A percentile compares a stretch with the other conserved stretches of the same genome.
Conservation (phyloP, 495 filamentous ascomycete species). For the Penicillium subrubescens region DNA sequence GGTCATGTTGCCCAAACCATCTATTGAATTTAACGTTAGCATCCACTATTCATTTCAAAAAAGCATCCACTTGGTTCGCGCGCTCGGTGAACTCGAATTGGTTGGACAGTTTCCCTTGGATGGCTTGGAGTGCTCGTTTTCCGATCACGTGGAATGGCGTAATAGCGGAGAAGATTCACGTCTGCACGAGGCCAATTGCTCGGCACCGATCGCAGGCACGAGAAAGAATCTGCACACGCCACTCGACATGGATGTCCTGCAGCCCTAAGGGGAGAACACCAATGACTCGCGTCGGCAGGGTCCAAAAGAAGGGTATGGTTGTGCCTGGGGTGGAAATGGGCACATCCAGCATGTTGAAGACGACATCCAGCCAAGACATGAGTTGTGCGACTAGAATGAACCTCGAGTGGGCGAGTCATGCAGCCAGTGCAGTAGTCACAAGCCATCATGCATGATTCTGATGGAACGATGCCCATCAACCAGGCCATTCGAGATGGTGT, state of each 20-base stretch:
- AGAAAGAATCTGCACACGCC: conserved; percentile 16
- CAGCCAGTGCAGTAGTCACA: not conserved
- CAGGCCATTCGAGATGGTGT: conserved; percentile 16
- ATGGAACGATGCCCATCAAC: not conserved
- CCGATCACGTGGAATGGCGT: conserved; percentile 48
- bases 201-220: conserved; percentile 16
- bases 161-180: conserved; percentile 35
- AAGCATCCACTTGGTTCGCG: conserved; percentile 14
- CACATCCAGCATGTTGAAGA: conserved; percentile 15
- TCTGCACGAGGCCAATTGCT: conserved; percentile 26
- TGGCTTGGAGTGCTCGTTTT: not conserved
- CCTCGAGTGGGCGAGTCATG: not conserved
- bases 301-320: conserved; percentile 7
- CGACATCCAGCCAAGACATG: conserved; percentile 20
- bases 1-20: conserved; percentile 42
- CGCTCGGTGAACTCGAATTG: conserved; percentile 13
- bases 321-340: not conserved
- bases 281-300: conserved; percentile 3
- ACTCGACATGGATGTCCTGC: conserved; percentile 22
- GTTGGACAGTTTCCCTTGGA: not conserved
- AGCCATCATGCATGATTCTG: conserved; percentile 5
- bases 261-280: conserved; percentile 11
- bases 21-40: conserved; percentile 26
- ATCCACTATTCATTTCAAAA: conserved; percentile 5
- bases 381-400: not conserved